Conservation (phyloP, 495 filamentous ascomycete genomes). For the Annulohypoxylon nitens region DNA sequence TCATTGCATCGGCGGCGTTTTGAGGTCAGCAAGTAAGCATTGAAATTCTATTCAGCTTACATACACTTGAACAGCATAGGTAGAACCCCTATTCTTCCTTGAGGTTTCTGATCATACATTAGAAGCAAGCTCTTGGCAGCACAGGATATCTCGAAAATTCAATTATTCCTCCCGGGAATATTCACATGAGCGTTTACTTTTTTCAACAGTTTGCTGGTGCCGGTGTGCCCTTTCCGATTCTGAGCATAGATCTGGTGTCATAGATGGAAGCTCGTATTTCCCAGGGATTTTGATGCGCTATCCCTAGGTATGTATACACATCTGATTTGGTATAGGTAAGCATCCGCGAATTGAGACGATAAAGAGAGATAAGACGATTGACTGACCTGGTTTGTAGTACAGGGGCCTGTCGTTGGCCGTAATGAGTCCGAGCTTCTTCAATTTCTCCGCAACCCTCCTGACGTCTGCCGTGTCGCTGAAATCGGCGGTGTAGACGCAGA, state of each 20-base stretch:
- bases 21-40: slow-evolving; percentile 41
- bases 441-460: slow-evolving; percentile 69
- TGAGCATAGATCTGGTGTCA: slow-evolving; percentile 52
- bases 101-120: slow-evolving; percentile 21
- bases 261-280: slow-evolving; percentile 74
- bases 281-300: slow-evolving; percentile 75
- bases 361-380: background rate
- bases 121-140: slow-evolving; percentile 20
- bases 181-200: slow-evolving; percentile 7
- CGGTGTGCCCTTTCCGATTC: background rate
- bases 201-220: background rate
- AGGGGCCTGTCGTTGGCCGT: slow-evolving; percentile 63
- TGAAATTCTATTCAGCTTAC: slow-evolving; percentile 29
- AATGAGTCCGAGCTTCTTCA: slow-evolving; percentile 72
- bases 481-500: slow-evolving; percentile 83
- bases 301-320: slow-evolving; percentile 78
- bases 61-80: background rate
- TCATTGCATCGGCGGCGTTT: slow-evolving; percentile 41
- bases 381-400: slow-evolving; percentile 79
- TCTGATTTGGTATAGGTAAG: slow-evolving; percentile 59
- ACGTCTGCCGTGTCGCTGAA: slow-evolving; percentile 77
- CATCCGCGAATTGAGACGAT: background rate
- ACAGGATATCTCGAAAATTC: slow-evolving; percentile 40
- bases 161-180: slow-evolving; percentile 15
- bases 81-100: slow-evolving; percentile 13